Percentiles rank a stretch among this genome's conserved stretches.
These are phyloP conservation scores for Xenoacremonium recifei DNA, from an alignment of 2,329 filamentous ascomycete species.

Conservation along the genomic window DNA sequence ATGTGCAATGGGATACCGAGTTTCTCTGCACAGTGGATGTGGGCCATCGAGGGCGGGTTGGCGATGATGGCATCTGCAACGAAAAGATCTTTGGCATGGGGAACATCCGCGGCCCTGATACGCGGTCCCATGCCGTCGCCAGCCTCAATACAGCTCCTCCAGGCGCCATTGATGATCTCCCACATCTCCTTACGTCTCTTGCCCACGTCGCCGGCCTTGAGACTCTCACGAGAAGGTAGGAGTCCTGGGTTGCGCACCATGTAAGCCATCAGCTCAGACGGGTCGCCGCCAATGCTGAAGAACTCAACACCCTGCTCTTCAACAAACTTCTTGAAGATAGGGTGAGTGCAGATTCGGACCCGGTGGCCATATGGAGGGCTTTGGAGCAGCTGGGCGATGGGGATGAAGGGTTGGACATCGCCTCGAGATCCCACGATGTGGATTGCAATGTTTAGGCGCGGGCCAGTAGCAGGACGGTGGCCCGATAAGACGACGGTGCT, in stretches of 20 bases:
- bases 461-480: constrained; percentile 36
- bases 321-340: constrained; percentile 66
- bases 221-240: constrained; percentile 76
- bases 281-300: constrained; percentile 74
- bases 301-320: constrained; percentile 72
- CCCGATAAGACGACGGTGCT: constrained; percentile 17
- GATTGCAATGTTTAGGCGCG: constrained; percentile 67
- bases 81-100: constrained; percentile 56
- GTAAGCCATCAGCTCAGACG: constrained; percentile 76
- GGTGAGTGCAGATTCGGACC: constrained; percentile 71
- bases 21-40: constrained; percentile 74
- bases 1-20: constrained; percentile 74
- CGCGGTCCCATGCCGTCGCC: constrained; percentile 61
- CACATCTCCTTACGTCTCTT: constrained; percentile 73
- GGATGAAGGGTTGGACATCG: constrained; percentile 75
- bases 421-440: constrained; percentile 74
- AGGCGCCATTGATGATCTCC: constrained; percentile 77
- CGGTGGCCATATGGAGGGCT: constrained; percentile 67
- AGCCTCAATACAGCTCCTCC: constrained; percentile 80
- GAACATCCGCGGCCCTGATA: constrained; percentile 38
- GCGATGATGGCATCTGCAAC: constrained; percentile 81
- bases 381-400: constrained; percentile 60
- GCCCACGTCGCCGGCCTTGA: constrained; percentile 74
- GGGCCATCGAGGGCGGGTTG: constrained; percentile 75
- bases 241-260: constrained; percentile 89